phyloP scores from a whole-genome alignment of 352 stramenopile genomes.

The Thraustotheca clavata region DNA sequence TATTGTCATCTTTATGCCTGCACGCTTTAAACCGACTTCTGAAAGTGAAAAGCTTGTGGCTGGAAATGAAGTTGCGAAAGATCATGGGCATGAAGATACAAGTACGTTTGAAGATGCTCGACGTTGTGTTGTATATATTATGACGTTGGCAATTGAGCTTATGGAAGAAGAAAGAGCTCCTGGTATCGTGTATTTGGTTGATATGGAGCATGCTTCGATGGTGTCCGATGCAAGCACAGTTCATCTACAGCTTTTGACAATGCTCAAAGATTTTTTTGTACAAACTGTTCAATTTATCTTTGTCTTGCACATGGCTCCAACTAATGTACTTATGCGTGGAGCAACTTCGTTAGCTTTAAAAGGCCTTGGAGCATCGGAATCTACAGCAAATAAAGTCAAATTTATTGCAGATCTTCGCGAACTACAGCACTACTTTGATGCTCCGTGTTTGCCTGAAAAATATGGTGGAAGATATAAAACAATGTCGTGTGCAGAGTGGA shows the following conservation, averaged over 20 bases:
- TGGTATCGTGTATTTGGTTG: conserved; percentile 61
- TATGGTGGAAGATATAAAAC: conserved; percentile 54
- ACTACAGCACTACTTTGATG: conserved; percentile 37
- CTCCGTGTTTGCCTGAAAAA: conserved; percentile 41
- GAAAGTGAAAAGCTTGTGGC: conserved; percentile 37
- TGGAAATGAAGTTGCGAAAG: not conserved
- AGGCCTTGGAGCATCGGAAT: conserved; percentile 28
- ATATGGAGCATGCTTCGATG: conserved; percentile 31
- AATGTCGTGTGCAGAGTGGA: conserved; percentile 44
- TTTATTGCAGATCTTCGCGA: conserved; percentile 39
- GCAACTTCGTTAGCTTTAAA: conserved; percentile 50
- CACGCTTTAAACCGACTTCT: conserved; percentile 56
- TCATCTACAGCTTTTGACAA: conserved; percentile 4
- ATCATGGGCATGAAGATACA: conserved; percentile 31
- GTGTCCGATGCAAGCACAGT: conserved; percentile 5
- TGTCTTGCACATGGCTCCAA: conserved; percentile 40
- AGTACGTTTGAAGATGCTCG: conserved; percentile 61
- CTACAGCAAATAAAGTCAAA: conserved; percentile 43
- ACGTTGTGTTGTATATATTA: conserved; percentile 60
- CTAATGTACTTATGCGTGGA: conserved; percentile 37
- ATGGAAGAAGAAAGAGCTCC: conserved; percentile 58
- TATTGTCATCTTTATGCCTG: conserved; percentile 48
- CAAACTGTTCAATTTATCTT: conserved; percentile 52
- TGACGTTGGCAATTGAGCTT: conserved; percentile 58
- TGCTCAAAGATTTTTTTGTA: conserved; percentile 42